phyloP scores from a whole-genome alignment of 768 basidiomycete genomes.

The Multifurca ochricompacta region DNA sequence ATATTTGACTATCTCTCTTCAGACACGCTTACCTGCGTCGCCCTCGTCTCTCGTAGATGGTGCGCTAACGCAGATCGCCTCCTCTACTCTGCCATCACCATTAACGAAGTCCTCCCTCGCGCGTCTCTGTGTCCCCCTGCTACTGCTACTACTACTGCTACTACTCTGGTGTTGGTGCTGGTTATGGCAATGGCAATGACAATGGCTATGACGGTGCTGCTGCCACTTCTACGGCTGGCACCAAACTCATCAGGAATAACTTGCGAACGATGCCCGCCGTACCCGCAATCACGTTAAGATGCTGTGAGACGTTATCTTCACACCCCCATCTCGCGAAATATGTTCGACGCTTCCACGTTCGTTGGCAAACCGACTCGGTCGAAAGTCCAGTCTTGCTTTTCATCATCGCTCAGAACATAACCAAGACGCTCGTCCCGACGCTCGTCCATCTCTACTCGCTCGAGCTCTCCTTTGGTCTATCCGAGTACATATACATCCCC shows the following conservation, averaged over 20 bases:
- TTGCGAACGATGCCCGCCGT: slow-evolving; percentile 6
- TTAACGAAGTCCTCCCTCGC: slow-evolving; percentile 41
- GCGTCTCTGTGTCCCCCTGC: too few species aligned
- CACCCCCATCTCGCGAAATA: slow-evolving; percentile 40
- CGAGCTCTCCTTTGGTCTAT: slow-evolving; percentile 47
- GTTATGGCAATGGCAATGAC: too few species aligned
- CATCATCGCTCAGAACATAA: slow-evolving; percentile 21
- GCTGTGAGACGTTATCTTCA: slow-evolving; percentile 44
- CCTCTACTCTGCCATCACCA: slow-evolving; percentile 45
- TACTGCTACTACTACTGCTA: too few species aligned
- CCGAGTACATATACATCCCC: slow-evolving; percentile 29
- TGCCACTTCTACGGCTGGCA: too few species aligned
- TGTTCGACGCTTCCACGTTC: slow-evolving; percentile 41
- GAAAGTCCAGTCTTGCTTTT: slow-evolving; percentile 20
- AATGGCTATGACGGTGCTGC: too few species aligned
- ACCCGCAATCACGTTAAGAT: slow-evolving; percentile 36
- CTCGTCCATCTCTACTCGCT: slow-evolving; percentile 44
- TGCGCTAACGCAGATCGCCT: slow-evolving; percentile 48
- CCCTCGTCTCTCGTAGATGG: slow-evolving; percentile 38
- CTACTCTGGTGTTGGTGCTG: slow-evolving; percentile 29
- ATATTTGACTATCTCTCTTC: slow-evolving; percentile 35
- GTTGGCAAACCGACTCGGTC: slow-evolving; percentile 44
- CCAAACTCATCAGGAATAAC: too few species aligned
- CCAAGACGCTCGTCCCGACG: slow-evolving; percentile 34
- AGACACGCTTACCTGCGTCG: slow-evolving; percentile 32